Evolutionary conservation across 805 yeast species (phyloP).

Genomic region (Suhomyces emberorum): DNA sequence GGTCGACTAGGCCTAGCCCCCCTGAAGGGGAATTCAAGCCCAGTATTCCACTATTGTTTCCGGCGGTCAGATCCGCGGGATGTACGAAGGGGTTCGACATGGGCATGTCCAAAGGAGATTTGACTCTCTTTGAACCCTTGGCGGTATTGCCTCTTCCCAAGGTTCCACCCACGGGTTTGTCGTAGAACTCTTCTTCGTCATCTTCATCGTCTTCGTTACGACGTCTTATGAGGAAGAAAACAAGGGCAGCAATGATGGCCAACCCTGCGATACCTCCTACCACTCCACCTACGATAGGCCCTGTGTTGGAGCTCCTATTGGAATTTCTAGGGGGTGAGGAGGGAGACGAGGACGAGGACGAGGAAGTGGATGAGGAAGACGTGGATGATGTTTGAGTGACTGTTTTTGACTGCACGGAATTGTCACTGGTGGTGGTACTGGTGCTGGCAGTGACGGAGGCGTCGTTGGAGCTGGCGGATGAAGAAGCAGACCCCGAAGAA

Average conservation of each 20-base stretch:
- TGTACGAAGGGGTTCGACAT: constrained; percentile 60
- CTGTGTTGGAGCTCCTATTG: constrained; percentile 30
- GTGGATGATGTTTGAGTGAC: constrained; percentile 8
- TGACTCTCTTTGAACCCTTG: constrained; percentile 21
- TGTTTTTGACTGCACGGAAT: constrained; percentile 9
- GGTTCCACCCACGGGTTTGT: constrained; percentile 14
- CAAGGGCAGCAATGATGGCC: constrained; percentile 18
- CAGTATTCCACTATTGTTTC: constrained; percentile 6
- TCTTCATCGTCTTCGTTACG: constrained; percentile 49
- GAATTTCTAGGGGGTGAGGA: background rate
- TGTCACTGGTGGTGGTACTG: constrained; percentile 1
- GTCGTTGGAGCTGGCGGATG: constrained; percentile 4
- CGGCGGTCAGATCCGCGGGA: constrained; percentile 47
- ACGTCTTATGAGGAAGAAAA: constrained; percentile 32
- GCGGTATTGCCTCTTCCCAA: constrained; percentile 43
- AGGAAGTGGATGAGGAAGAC: constrained; percentile 3
- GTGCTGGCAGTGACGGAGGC: background rate
- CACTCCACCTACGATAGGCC: constrained; percentile 45
- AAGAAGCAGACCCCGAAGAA: constrained; percentile 3
- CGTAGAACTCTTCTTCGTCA: constrained; percentile 36
- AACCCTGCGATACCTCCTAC: constrained; percentile 41
- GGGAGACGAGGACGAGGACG: constrained; percentile 2
- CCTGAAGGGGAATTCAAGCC: constrained; percentile 10
- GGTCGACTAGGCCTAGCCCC: constrained; percentile 47
- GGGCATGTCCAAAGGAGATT: constrained; percentile 35